phyloP scores from a whole-genome alignment of 768 basidiomycete species.

The Rhodocollybia butyracea region DNA sequence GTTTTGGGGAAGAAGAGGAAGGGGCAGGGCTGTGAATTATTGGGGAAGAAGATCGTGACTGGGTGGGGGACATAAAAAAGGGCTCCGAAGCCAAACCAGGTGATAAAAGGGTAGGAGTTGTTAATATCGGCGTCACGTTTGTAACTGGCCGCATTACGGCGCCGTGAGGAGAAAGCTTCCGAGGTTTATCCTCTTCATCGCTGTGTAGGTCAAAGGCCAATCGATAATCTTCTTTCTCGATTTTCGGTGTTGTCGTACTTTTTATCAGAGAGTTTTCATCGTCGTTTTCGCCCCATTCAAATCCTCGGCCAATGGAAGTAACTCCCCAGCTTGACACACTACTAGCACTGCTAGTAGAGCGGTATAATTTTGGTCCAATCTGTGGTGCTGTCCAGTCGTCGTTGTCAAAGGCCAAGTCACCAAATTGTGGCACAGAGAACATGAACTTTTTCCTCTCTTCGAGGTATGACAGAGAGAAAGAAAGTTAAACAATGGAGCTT shows the following conservation, averaged over 20 bases:
- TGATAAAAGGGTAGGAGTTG: conserved; percentile 14
- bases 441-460: conserved; percentile 27
- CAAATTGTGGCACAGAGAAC: conserved; percentile 56
- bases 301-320: conserved; percentile 80
- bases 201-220: conserved; percentile 8
- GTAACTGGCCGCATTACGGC: conserved; percentile 12
- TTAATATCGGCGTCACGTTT: conserved; percentile 12
- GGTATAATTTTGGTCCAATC: conserved; percentile 48
- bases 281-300: conserved; percentile 60
- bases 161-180: conserved; percentile 4
- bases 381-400: conserved; percentile 64
- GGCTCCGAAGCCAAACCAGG: conserved; percentile 23
- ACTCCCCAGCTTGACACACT: conserved; percentile 84
- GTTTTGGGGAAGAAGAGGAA: conserved; percentile 19
- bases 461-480: not conserved
- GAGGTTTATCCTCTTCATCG: conserved; percentile 7
- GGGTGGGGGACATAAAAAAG: conserved; percentile 27
- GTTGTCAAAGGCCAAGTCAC: conserved; percentile 66
- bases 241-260: not conserved
- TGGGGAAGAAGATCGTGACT: conserved; percentile 23
- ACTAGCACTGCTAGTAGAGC: conserved; percentile 35
- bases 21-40: conserved; percentile 8
- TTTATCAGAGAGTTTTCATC: conserved; percentile 16
- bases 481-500: not conserved
- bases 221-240: conserved; percentile 4